Percentiles rank a stretch among this genome's conserved stretches.
Conservation (phyloP, 2,329 filamentous ascomycete genomes). For the Trichothecium roseum region DNA sequence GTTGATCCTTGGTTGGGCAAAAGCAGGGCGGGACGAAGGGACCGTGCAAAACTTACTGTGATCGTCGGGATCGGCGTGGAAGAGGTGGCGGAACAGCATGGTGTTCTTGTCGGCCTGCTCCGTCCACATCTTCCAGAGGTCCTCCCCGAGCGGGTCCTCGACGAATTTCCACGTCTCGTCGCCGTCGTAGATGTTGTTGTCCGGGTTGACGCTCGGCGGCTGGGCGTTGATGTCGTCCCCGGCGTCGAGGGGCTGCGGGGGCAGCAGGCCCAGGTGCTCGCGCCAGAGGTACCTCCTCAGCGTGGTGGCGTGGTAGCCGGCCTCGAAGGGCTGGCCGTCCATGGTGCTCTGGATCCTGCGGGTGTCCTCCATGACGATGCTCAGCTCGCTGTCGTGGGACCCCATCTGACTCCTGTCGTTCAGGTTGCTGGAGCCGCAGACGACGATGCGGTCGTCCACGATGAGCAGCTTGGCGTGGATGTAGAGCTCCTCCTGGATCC, state of each 20-base stretch:
- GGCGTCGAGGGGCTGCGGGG: constrained; percentile 60
- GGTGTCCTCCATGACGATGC: constrained; percentile 81
- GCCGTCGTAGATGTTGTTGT: constrained; percentile 51
- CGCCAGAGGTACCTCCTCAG: constrained; percentile 78
- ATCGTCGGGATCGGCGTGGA: constrained; percentile 84
- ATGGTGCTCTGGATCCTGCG: constrained; percentile 61
- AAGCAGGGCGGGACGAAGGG: constrained; percentile 1
- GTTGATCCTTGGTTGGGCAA: too few relatives aligned
- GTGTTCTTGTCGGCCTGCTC: constrained; percentile 60
- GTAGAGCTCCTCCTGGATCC: constrained; percentile 93
- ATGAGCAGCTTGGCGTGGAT: constrained; percentile 89
- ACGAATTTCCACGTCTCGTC: constrained; percentile 57
- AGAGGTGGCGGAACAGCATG: constrained; percentile 64
- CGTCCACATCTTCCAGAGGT: constrained; percentile 62
- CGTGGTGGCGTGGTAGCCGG: constrained; percentile 72
- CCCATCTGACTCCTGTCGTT: constrained; percentile 87
- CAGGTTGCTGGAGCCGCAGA: constrained; percentile 82
- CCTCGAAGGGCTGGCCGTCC: constrained; percentile 67
- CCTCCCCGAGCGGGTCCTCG: constrained; percentile 58
- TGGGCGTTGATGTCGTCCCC: constrained; percentile 60
- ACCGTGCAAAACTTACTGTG: constrained; percentile 37
- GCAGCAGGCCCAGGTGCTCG: constrained; percentile 78
- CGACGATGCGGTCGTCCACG: constrained; percentile 73
- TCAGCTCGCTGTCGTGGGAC: constrained; percentile 82
- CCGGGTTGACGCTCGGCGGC: constrained; percentile 55